phyloP scores from a whole-genome alignment of 306 rosid genomes.

The Quercus bicolor region DNA sequence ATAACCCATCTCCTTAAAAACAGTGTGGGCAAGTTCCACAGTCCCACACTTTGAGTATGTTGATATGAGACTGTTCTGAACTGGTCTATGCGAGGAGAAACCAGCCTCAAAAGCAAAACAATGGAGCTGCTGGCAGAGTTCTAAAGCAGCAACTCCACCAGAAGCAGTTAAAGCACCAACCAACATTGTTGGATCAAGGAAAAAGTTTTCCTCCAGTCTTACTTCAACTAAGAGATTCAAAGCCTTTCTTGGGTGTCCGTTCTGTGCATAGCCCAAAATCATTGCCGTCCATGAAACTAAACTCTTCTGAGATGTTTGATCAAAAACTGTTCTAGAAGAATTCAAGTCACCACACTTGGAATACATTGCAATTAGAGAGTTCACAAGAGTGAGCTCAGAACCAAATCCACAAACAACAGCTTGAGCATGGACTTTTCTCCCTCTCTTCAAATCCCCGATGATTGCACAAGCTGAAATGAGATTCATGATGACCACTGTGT shows the following conservation, averaged over 20 bases:
- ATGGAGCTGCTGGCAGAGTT: conserved; percentile 16
- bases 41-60: conserved; percentile 14
- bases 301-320: conserved; percentile 12
- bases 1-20: conserved; percentile 7
- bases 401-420: conserved; percentile 8
- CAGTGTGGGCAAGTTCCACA: conserved; percentile 3
- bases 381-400: conserved; percentile 1
- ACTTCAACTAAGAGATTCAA: not conserved
- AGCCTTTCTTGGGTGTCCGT: conserved; percentile 4
- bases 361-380: conserved; percentile 10
- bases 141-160: conserved; percentile 14
- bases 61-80: conserved; percentile 14
- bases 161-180: conserved; percentile 4
- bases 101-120: conserved; percentile 13
- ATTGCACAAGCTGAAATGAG: conserved; percentile 11
- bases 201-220: conserved; percentile 1
- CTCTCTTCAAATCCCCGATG: conserved; percentile 9
- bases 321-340: conserved; percentile 4
- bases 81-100: not conserved
- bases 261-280: conserved; percentile 6
- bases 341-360: conserved; percentile 1
- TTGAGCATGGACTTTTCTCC: conserved; percentile 10
- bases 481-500: not conserved
- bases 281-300: conserved; percentile 6
- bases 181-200: conserved; percentile 12